phyloP scores from a whole-genome alignment of 139 green algal species.

The Diplosphaera chodatii region DNA sequence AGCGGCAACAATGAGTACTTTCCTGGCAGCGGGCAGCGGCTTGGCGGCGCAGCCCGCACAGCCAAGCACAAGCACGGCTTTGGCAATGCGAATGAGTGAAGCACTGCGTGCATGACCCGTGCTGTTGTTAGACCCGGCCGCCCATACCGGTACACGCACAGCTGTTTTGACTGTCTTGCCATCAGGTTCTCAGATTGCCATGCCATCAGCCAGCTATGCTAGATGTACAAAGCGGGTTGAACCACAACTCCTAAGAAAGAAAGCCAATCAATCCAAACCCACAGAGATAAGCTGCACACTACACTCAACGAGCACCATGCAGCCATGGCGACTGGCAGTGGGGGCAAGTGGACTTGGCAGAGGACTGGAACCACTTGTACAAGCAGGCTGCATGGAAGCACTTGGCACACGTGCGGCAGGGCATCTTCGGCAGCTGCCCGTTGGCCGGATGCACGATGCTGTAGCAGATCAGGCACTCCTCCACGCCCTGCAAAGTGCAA shows the following conservation, averaged over 20 bases:
- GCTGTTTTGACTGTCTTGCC: too few species aligned
- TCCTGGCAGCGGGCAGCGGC: not conserved
- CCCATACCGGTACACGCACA: too few species aligned
- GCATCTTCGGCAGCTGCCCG: constrained; percentile 71
- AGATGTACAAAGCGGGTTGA: too few species aligned
- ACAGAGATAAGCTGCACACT: too few species aligned
- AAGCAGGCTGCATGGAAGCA: constrained; percentile 89
- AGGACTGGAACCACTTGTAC: constrained; percentile 93
- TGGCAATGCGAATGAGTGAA: not conserved
- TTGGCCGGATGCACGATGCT: constrained; percentile 75
- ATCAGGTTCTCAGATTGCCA: too few species aligned
- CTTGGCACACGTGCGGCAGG: constrained; percentile 86
- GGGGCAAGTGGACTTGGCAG: constrained; percentile 80
- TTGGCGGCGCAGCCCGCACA: not conserved
- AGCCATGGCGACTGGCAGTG: constrained; percentile 83
- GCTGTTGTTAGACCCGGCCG: too few species aligned
- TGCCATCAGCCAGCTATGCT: too few species aligned
- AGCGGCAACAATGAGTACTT: not conserved
- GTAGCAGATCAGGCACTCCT: constrained; percentile 98
- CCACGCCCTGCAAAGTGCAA: constrained; percentile 37
- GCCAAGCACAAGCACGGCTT: not conserved
- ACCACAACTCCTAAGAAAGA: too few species aligned
- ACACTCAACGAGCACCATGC: too few species aligned
- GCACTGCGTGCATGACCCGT: too few species aligned
- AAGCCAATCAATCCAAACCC: too few species aligned